Base-by-base conservation (phyloP, 2,329 filamentous ascomycete genomes). In the Paecilomyces variotii region DNA sequence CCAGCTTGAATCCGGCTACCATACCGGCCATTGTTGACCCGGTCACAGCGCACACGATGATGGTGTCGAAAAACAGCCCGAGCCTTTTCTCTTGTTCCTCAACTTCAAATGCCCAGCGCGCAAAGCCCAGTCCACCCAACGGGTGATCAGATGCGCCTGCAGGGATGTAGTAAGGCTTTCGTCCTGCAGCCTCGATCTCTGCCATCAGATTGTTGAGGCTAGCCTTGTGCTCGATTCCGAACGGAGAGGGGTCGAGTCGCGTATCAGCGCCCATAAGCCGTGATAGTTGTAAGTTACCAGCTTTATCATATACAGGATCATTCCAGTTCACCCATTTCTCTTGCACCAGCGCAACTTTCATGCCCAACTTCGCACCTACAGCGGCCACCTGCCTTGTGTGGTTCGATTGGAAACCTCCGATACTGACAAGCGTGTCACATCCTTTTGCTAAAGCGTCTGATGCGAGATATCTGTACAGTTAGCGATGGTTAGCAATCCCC, bases 1-100 rank as follows among this genome's bases (percentile, higher is more conserved):
- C 74, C 26, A 88, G 76, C 74, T 88, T 88, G 71, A 89, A 89
- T 0, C 88, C 88, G 0, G 87, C 87, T 7, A 90, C 79, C 79
- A 90, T 87, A 7, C 88, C 88, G 0, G 84, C 87, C 68, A 88
- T 80, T 1, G 87, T 90, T 4, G 82, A 85, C 3, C 87, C 88
- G 0, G 87, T 89, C 1, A 89, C 87, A 19, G 84, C 85, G 68
- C 87, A 89, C 7, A 88, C 87, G 57, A 90, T 73, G 6, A 90
- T 67, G 0, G 82, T 85, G 65, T 88, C 85, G 70, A 88, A 90
- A 70, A 87, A 87, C 10, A 88, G 67, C 0, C 84, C 85, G 27
- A 84, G 63, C 62, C 81, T 76, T 61, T 76, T 74, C 72, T 90
- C 87, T 72, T 90, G 87, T 61, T 78, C 76, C 53, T 78, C 78